phyloP scores from a whole-genome alignment of 176 grass and related monocot species.

The Oryza punctata region DNA sequence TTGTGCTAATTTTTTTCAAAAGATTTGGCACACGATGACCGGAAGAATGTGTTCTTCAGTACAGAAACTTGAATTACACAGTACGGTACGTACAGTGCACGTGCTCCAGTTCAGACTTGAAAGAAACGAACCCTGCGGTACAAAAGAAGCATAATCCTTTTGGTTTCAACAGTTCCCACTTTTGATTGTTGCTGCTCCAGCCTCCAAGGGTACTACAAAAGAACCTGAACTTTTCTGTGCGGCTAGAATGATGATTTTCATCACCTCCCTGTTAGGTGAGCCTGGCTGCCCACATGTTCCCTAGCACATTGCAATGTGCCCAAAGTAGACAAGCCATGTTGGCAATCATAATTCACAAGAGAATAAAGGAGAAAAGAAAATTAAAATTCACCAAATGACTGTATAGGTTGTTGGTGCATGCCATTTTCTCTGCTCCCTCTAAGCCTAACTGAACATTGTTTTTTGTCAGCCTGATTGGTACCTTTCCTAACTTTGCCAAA shows the following conservation, averaged over 20 bases:
- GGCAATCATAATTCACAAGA: not conserved
- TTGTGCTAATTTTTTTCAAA: not conserved
- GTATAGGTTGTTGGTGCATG: not conserved
- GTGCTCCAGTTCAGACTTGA: not conserved
- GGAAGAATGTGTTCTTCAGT: not conserved
- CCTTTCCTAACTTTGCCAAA: slow-evolving; percentile 46
- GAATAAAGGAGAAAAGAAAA: not conserved
- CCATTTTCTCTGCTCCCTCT: not conserved
- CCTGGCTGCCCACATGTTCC: slow-evolving; percentile 20
- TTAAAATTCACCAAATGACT: not conserved
- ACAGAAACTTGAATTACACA: not conserved
- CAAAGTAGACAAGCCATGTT: not conserved
- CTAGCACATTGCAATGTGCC: not conserved
- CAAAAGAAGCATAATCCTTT: not conserved
- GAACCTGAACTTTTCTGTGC: not conserved
- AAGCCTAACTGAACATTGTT: slow-evolving; percentile 8
- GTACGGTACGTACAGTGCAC: not conserved
- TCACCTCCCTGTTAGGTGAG: slow-evolving; percentile 4
- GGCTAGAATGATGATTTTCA: not conserved
- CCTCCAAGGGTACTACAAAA: not conserved
- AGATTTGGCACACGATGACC: not conserved
- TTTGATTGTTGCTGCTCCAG: not conserved
- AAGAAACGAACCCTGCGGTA: too few species aligned
- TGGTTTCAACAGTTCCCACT: not conserved
- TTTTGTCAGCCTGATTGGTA: not conserved